Percentiles rank a stretch among this genome's conserved stretches.
Conservation (phyloP, 768 basidiomycete genomes). For the Cyclocybe aegerita region DNA sequence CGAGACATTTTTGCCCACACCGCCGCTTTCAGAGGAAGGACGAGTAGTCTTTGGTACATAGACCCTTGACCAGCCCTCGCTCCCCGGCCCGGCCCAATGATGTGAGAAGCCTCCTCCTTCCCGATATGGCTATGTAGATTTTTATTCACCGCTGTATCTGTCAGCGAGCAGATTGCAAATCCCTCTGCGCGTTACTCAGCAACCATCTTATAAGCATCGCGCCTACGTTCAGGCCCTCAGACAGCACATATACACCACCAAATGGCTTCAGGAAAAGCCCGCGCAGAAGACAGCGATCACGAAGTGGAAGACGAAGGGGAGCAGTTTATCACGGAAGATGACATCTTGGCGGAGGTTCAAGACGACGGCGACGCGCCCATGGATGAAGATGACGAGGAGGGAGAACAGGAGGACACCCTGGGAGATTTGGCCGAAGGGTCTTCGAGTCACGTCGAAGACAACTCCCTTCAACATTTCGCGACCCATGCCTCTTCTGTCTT, state of each 20-base stretch:
- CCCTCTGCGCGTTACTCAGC: slow-evolving; percentile 12
- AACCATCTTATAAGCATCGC: slow-evolving; percentile 1
- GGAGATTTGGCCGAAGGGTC: slow-evolving; percentile 43
- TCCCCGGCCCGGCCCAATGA: too few relatives aligned
- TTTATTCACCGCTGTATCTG: slow-evolving; percentile 23
- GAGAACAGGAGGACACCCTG: slow-evolving; percentile 38
- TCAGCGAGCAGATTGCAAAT: slow-evolving; percentile 9
- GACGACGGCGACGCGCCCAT: slow-evolving; percentile 71
- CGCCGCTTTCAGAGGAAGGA: too few relatives aligned
- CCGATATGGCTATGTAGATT: slow-evolving; percentile 24
- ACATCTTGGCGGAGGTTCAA: slow-evolving; percentile 61
- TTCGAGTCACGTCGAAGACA: slow-evolving; percentile 48
- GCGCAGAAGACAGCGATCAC: slow-evolving; percentile 35
- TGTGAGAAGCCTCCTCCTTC: not conserved
- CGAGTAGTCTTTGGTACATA: too few relatives aligned
- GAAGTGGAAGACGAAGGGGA: slow-evolving; percentile 52
- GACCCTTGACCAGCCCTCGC: too few relatives aligned
- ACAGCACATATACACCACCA: slow-evolving; percentile 4
- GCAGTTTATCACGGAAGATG: slow-evolving; percentile 64
- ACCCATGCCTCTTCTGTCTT: slow-evolving; percentile 81
- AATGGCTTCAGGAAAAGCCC: slow-evolving; percentile 35
- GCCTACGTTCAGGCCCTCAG: slow-evolving; percentile 1
- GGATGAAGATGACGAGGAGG: slow-evolving; percentile 66
- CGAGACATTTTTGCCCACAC: too few relatives aligned
- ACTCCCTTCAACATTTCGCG: slow-evolving; percentile 68